Evolutionary conservation across 306 rosid species (phyloP).

Genomic region (Cucurbita maxima): DNA sequence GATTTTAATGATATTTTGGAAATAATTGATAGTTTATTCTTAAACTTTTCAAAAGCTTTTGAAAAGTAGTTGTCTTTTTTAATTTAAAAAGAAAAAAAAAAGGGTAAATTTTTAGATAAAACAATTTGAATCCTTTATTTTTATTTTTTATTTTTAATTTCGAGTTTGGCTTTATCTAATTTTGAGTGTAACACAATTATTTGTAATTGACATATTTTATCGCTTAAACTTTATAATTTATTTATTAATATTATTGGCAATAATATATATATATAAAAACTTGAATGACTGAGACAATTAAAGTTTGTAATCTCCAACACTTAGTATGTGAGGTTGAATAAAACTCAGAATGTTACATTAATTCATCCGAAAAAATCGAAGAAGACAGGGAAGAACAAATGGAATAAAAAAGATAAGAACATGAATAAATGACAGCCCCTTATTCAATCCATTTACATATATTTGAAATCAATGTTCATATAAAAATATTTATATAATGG

Average conservation of each 20-base stretch:
- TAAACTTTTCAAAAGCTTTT: neutral
- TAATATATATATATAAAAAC: neutral
- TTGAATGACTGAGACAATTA: neutral
- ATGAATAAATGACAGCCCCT: neutral
- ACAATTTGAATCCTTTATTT: neutral
- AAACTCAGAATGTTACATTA: neutral
- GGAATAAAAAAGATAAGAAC: neutral
- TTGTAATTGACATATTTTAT: no score
- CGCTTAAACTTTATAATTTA: no score
- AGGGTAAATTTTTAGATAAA: neutral
- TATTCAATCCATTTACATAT: neutral
- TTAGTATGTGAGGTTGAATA: no score
- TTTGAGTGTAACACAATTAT: no score
- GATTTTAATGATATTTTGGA: neutral
- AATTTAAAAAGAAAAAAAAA: neutral
- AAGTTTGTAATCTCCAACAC: neutral
- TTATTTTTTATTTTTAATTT: neutral
- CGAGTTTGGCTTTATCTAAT: neutral
- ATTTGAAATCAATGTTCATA: neutral
- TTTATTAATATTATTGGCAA: no score
- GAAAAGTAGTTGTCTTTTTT: neutral
- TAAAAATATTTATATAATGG: slow-evolving; percentile 27
- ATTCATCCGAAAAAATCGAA: neutral
- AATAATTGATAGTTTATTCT: neutral
- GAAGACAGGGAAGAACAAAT: neutral